Evolutionary conservation across 1,139 yeast genomes (phyloP).

Genomic region (Citeromyces siamensis): DNA sequence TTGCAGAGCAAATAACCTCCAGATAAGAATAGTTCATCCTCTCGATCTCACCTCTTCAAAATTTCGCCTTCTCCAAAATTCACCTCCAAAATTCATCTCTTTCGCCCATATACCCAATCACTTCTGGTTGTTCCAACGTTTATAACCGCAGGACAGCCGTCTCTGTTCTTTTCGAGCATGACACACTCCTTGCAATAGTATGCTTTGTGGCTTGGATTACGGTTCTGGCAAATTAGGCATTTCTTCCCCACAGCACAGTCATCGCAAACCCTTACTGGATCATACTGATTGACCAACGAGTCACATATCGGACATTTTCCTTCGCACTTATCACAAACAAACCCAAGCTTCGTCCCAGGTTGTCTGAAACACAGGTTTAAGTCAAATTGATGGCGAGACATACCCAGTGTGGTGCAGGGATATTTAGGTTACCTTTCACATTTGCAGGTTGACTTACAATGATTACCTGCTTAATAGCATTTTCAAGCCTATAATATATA

Average conservation of each 20-base stretch:
- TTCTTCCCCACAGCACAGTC: slow-evolving; percentile 62
- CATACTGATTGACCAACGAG: slow-evolving; percentile 66
- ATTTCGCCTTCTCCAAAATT: too few species aligned
- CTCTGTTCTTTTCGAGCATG: slow-evolving; percentile 65
- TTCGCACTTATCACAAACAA: slow-evolving; percentile 76
- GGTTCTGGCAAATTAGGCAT: slow-evolving; percentile 66
- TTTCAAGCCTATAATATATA: too few species aligned
- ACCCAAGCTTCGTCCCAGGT: slow-evolving; percentile 65
- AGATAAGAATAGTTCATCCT: too few species aligned
- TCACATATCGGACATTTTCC: slow-evolving; percentile 92
- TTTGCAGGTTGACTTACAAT: too few species aligned
- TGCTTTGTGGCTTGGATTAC: slow-evolving; percentile 49
- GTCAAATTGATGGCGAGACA: slow-evolving; percentile 91
- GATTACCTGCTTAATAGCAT: too few species aligned
- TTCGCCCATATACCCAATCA: slow-evolving; percentile 55
- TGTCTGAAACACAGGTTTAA: slow-evolving; percentile 77
- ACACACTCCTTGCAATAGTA: slow-evolving; percentile 87
- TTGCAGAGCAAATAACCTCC: too few species aligned
- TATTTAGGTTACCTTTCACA: too few species aligned
- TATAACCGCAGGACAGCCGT: slow-evolving; percentile 84
- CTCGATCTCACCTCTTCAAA: too few species aligned
- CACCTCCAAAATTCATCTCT: slow-evolving; percentile 19
- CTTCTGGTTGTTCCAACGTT: slow-evolving; percentile 69
- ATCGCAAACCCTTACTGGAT: slow-evolving; percentile 68
- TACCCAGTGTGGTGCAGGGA: slow-evolving; percentile 18